These are phyloP conservation scores for Pigoraptor vietnamica DNA, from an alignment of 78 protist genomes.

Conservation along the genomic window DNA sequence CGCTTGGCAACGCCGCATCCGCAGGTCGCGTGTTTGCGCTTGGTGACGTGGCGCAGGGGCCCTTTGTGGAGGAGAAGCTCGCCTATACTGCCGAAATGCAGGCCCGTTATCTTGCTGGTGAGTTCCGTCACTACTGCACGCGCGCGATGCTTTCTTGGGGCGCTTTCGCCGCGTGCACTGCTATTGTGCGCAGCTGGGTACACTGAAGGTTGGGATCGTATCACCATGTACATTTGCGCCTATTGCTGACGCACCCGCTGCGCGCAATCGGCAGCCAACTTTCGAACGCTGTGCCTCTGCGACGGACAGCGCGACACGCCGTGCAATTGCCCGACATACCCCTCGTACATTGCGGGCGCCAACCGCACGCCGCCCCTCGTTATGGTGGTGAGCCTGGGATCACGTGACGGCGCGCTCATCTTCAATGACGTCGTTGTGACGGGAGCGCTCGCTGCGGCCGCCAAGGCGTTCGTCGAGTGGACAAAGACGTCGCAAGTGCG, in stretches of 20 bases:
- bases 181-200: not conserved
- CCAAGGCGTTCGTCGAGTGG: not conserved
- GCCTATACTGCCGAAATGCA: not conserved
- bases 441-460: not conserved
- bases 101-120: not conserved
- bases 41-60: not conserved
- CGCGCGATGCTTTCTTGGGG: not conserved
- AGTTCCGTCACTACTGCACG: not conserved
- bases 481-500: not conserved
- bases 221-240: not conserved
- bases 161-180: not conserved
- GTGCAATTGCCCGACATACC: not conserved
- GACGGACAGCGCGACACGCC: not conserved
- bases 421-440: not conserved
- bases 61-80: not conserved
- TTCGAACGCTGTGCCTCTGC: not conserved
- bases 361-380: not conserved
- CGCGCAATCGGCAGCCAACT: not conserved
- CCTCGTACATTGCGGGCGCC: not conserved
- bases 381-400: not conserved
- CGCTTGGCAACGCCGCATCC: too few relatives aligned
- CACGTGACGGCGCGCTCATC: not conserved
- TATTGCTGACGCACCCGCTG: not conserved
- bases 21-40: not conserved
- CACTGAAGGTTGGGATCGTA: too few relatives aligned